These are phyloP conservation scores for Corrigiola litoralis DNA, from an alignment of 179 eudicot species.

Conservation along the genomic window DNA sequence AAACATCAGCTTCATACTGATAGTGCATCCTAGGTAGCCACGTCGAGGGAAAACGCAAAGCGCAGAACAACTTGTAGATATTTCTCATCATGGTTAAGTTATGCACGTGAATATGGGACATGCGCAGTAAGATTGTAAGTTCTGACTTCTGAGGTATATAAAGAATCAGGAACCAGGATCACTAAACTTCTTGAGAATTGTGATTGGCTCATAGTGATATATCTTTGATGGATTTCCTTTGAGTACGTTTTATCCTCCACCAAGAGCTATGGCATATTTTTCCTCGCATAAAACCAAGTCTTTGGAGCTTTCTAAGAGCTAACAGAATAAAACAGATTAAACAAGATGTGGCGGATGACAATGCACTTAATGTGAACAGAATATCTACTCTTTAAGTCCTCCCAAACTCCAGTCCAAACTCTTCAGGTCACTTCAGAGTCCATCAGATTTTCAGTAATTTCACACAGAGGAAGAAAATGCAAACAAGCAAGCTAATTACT, in stretches of 20 bases:
- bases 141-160: too few species aligned
- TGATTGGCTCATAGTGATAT: too few species aligned
- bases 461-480: too few species aligned
- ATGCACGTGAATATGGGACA: not conserved
- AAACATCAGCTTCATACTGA: not conserved
- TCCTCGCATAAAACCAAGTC: not conserved
- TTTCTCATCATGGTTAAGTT: not conserved
- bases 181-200: too few species aligned
- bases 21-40: constrained; percentile 22
- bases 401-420: not conserved
- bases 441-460: not conserved
- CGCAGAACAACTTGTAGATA: constrained; percentile 9
- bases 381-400: constrained; percentile 12
- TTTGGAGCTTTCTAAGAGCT: constrained; percentile 14
- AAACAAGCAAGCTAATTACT: too few species aligned
- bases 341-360: constrained; percentile 23
- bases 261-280: too few species aligned
- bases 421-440: not conserved
- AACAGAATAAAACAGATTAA: not conserved
- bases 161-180: too few species aligned
- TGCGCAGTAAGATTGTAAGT: not conserved
- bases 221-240: too few species aligned
- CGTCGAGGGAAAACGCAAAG: constrained; percentile 5
- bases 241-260: too few species aligned
- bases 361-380: constrained; percentile 29